These are phyloP conservation scores for Clarireedia sp. DNA, from an alignment of 2,329 filamentous ascomycete species.

Conservation along the genomic window DNA sequence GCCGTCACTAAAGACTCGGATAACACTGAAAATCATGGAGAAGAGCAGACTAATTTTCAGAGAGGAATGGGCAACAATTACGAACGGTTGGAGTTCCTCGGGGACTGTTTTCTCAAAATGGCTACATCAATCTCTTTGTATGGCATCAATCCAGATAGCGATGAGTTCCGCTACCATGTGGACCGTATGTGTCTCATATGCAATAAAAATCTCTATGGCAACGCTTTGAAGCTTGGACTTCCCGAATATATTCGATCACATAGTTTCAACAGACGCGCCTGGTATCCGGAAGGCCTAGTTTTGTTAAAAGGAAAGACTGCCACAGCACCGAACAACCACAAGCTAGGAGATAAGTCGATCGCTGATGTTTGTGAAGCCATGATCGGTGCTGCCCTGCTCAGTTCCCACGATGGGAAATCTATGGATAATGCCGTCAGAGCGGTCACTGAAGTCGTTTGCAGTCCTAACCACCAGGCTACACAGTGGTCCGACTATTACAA, in stretches of 20 bases:
- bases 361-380: conserved; percentile 92
- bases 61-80: conserved; percentile 90
- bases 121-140: conserved; percentile 85
- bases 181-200: conserved; percentile 85
- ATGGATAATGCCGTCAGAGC: conserved; percentile 54
- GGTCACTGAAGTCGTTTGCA: conserved; percentile 63
- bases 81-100: conserved; percentile 86
- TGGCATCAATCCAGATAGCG: conserved; percentile 63
- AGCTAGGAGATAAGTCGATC: conserved; percentile 77
- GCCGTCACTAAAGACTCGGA: conserved; percentile 90
- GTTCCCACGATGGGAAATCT: conserved; percentile 31
- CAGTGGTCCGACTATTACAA: conserved; percentile 66
- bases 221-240: conserved; percentile 57
- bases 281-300: conserved; percentile 78
- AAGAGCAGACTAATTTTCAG: conserved; percentile 65
- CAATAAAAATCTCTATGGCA: conserved; percentile 81
- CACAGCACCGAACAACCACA: conserved; percentile 50
- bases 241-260: conserved; percentile 76
- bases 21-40: conserved; percentile 65
- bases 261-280: conserved; percentile 65
- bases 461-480: conserved; percentile 59
- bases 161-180: conserved; percentile 84
- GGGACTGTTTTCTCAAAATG: conserved; percentile 93
- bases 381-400: conserved; percentile 74
- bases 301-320: conserved; percentile 65